Evolutionary conservation across 305 asterid genomes (phyloP).

Genomic region (Caryopteris hybrid): DNA sequence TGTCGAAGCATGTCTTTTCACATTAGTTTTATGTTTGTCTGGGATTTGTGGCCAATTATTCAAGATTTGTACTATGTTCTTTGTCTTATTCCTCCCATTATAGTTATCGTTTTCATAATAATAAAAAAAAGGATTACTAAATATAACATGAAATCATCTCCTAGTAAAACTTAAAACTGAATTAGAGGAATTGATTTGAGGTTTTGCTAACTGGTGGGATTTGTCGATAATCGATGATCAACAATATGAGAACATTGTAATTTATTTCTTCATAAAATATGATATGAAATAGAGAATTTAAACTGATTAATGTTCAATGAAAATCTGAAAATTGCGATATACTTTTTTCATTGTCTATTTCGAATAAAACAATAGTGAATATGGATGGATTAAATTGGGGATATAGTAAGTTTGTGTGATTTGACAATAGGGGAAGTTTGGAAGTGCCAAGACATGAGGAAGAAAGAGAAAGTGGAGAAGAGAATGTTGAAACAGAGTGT

Average conservation of each 20-base stretch:
- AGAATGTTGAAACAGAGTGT: constrained; percentile 23
- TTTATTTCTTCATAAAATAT: too few species aligned
- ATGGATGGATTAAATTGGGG: too few species aligned
- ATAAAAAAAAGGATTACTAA: not conserved
- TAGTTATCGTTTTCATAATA: not conserved
- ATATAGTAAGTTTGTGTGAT: not conserved
- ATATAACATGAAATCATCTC: not conserved
- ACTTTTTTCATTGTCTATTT: too few species aligned
- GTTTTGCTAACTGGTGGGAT: too few species aligned
- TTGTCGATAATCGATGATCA: too few species aligned
- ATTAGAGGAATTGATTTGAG: too few species aligned
- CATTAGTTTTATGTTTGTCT: constrained; percentile 3
- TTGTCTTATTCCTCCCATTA: constrained; percentile 1
- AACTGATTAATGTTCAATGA: too few species aligned
- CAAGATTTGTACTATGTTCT: constrained; percentile 8
- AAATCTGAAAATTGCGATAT: too few species aligned
- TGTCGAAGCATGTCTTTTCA: not conserved
- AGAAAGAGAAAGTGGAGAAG: constrained; percentile 27
- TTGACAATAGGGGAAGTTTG: constrained; percentile 34
- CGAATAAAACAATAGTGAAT: too few species aligned
- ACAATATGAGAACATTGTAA: too few species aligned
- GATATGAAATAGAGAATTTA: too few species aligned
- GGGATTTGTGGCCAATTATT: constrained; percentile 20
- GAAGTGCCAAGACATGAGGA: constrained; percentile 38
- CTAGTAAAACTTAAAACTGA: too few species aligned